Evolutionary conservation across 2,329 filamentous ascomycete species (phyloP).

Genomic region (Scolecobasidium constrictum): DNA sequence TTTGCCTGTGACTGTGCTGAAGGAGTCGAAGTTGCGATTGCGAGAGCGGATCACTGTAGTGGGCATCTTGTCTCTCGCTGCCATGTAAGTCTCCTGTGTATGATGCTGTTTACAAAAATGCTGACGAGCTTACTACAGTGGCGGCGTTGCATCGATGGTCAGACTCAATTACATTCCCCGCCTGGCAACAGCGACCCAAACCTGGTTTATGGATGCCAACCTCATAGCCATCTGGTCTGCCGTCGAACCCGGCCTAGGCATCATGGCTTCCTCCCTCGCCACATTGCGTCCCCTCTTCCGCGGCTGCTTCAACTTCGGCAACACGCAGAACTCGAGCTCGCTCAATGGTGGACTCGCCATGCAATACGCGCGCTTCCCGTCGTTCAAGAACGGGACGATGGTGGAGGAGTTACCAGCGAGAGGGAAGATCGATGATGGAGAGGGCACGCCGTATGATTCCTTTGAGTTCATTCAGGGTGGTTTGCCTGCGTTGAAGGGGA

Average conservation of each 20-base stretch:
- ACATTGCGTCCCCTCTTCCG: slow-evolving; percentile 11
- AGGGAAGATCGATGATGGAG: not conserved
- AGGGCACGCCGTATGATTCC: too few relatives aligned
- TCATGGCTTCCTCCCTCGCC: slow-evolving; percentile 9
- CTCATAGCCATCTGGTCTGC: slow-evolving; percentile 8
- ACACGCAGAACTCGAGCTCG: not conserved
- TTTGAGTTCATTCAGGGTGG: not conserved
- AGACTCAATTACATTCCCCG: slow-evolving; percentile 8
- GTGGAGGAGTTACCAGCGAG: not conserved
- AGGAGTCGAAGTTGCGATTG: slow-evolving; percentile 28
- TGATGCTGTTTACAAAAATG: not conserved
- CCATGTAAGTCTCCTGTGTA: slow-evolving; percentile 14
- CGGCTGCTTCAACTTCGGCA: not conserved
- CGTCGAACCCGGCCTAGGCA: slow-evolving; percentile 10
- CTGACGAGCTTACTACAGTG: not conserved
- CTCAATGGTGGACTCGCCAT: not conserved
- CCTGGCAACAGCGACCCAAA: not conserved
- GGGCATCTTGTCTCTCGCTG: slow-evolving; percentile 29
- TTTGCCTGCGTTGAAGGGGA: not conserved
- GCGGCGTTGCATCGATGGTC: slow-evolving; percentile 10
- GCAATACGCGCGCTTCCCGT: not conserved
- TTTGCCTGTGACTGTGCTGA: slow-evolving; percentile 29
- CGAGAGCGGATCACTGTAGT: slow-evolving; percentile 30
- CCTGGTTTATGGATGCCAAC: slow-evolving; percentile 5
- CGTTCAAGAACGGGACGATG: not conserved